Conservation (phyloP, 768 basidiomycete genomes). For the Mycena haematopus region DNA sequence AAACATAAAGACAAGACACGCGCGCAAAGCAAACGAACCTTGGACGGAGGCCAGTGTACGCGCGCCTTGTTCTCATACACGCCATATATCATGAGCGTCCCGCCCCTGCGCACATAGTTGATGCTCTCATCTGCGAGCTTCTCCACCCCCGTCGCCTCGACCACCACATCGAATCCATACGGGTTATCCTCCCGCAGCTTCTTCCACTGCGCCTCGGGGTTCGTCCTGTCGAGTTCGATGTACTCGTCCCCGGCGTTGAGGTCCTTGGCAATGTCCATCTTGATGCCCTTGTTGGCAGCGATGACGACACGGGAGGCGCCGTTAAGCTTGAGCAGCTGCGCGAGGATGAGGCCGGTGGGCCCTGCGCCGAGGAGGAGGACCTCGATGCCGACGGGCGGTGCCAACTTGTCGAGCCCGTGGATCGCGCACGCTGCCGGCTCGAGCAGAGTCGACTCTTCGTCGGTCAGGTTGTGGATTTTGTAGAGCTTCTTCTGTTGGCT, state of each 20-base stretch:
- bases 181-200: constrained; percentile 72
- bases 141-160: constrained; percentile 83
- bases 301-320: constrained; percentile 74
- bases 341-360: constrained; percentile 80
- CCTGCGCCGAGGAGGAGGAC: constrained; percentile 90
- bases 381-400: constrained; percentile 81
- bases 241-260: constrained; percentile 77
- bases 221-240: constrained; percentile 70
- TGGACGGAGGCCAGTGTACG: constrained; percentile 86
- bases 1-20: too few relatives aligned
- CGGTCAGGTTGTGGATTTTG: constrained; percentile 86
- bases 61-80: constrained; percentile 88
- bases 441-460: constrained; percentile 86
- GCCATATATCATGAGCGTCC: constrained; percentile 88
- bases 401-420: constrained; percentile 90
- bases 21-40: constrained; percentile 63
- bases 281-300: constrained; percentile 79
- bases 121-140: constrained; percentile 87
- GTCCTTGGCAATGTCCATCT: constrained; percentile 75
- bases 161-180: constrained; percentile 68
- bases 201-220: constrained; percentile 71
- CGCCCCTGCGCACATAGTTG: constrained; percentile 87
- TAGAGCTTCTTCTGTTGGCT: constrained; percentile 80
- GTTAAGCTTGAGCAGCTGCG: constrained; percentile 78
- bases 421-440: constrained; percentile 93